These are phyloP conservation scores for Podosphaera xanthii DNA, from an alignment of 2,329 filamentous ascomycete species.

Conservation along the genomic window DNA sequence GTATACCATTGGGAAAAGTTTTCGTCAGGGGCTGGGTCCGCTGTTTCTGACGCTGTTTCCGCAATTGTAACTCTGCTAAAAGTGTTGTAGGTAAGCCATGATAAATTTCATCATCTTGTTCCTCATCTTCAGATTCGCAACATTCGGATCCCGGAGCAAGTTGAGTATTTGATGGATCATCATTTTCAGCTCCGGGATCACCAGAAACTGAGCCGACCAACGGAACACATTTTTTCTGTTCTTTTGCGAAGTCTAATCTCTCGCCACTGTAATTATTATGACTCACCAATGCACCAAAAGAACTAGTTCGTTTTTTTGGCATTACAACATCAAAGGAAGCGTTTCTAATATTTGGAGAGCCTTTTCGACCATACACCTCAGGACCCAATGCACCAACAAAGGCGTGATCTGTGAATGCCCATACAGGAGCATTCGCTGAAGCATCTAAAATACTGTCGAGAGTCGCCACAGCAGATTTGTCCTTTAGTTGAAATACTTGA, in stretches of 20 bases:
- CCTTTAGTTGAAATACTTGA: constrained; percentile 33
- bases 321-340: background rate
- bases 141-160: constrained; percentile 7
- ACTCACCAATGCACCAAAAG: constrained; percentile 23
- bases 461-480: constrained; percentile 68
- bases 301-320: constrained; percentile 23
- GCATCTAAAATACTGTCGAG: constrained; percentile 84
- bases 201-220: background rate
- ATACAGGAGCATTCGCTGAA: constrained; percentile 68
- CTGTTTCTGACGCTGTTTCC: constrained; percentile 70
- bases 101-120: constrained; percentile 25
- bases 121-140: constrained; percentile 18
- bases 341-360: constrained; percentile 24
- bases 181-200: constrained; percentile 8
- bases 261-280: constrained; percentile 8
- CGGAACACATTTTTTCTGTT: background rate
- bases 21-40: constrained; percentile 48
- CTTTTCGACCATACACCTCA: constrained; percentile 47
- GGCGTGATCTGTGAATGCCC: constrained; percentile 74
- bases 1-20: constrained; percentile 51
- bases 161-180: constrained; percentile 7
- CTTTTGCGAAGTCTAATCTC: background rate
- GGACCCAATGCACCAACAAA: constrained; percentile 54
- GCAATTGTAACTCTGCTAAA: constrained; percentile 72
- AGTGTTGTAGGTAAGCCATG: constrained; percentile 68